Conservation (phyloP, 1,284 basidiomycete species). For the Ustilago hordei region DNA sequence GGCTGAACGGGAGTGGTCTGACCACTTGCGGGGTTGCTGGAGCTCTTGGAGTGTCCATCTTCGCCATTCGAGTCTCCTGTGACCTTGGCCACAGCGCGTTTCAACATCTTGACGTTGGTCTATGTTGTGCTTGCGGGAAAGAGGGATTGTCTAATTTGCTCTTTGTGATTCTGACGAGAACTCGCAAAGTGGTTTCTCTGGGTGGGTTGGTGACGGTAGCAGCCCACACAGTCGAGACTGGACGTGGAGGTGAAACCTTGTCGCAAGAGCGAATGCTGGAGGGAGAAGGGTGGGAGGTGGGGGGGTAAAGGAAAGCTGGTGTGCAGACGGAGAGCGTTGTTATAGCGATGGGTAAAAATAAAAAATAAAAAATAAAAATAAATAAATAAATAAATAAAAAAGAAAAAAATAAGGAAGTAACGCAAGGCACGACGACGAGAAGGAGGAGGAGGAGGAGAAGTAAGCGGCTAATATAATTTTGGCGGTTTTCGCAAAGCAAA, state of each 20-base stretch:
- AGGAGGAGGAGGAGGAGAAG: neutral
- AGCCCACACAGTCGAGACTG: slow-evolving; percentile 56
- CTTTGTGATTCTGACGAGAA: neutral
- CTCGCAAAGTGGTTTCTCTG: neutral
- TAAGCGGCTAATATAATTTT: slow-evolving; percentile 8
- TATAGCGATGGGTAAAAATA: too few species aligned
- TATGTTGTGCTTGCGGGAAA: neutral
- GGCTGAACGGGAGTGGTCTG: slow-evolving; percentile 17
- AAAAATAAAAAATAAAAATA: too few species aligned
- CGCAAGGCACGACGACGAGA: neutral
- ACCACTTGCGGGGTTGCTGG: slow-evolving; percentile 20
- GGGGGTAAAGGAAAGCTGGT: neutral
- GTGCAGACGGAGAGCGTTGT: neutral
- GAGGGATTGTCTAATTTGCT: neutral
- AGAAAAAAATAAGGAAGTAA: neutral
- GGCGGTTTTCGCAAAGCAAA: neutral
- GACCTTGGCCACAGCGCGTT: slow-evolving; percentile 37
- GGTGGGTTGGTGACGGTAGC: slow-evolving; percentile 15
- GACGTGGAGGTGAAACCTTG: slow-evolving; percentile 44
- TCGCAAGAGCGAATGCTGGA: neutral
- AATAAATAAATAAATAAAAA: too few species aligned
- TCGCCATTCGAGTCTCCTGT: slow-evolving; percentile 38
- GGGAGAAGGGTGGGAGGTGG: neutral
- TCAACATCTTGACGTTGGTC: slow-evolving; percentile 29
- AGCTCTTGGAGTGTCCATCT: slow-evolving; percentile 18